phyloP scores from a whole-genome alignment of 2,329 filamentous ascomycete species.

The Furcasterigmium sp. region DNA sequence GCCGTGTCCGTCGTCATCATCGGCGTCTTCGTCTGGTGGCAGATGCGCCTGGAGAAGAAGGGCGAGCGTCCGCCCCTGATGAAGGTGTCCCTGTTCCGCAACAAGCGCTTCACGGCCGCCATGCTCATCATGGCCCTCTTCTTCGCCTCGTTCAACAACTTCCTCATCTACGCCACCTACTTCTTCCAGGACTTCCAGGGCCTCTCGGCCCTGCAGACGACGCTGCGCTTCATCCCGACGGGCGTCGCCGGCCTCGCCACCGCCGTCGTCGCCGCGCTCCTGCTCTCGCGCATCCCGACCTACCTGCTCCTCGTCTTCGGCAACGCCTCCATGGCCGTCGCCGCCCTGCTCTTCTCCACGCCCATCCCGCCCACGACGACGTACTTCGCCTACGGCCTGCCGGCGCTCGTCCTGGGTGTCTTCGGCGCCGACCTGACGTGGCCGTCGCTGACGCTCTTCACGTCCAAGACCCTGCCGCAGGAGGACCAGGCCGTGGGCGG shows the following conservation, averaged over 20 bases:
- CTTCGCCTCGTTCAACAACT: slow-evolving; percentile 65
- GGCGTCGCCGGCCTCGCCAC: slow-evolving; percentile 56
- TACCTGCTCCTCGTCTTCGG: slow-evolving; percentile 54
- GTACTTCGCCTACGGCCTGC: slow-evolving; percentile 64
- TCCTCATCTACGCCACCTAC: slow-evolving; percentile 62
- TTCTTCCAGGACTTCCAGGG: slow-evolving; percentile 65
- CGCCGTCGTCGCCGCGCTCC: slow-evolving; percentile 47
- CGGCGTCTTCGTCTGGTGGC: slow-evolving; percentile 54
- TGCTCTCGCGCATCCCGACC: slow-evolving; percentile 54
- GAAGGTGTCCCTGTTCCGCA: slow-evolving; percentile 60
- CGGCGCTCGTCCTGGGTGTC: slow-evolving; percentile 60
- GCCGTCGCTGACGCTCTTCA: slow-evolving; percentile 61
- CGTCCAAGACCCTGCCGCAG: slow-evolving; percentile 53
- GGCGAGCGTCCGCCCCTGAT: slow-evolving; percentile 52
- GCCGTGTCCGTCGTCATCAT: slow-evolving; percentile 53
- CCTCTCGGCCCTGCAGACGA: slow-evolving; percentile 58
- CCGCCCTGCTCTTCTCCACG: slow-evolving; percentile 57
- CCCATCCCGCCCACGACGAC: slow-evolving; percentile 55
- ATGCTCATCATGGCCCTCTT: slow-evolving; percentile 63
- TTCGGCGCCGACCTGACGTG: slow-evolving; percentile 63
- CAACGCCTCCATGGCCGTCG: slow-evolving; percentile 47
- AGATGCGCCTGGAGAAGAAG: slow-evolving; percentile 52
- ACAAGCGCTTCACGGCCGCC: slow-evolving; percentile 53
- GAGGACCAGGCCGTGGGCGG: slow-evolving; percentile 65
- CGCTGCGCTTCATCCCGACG: slow-evolving; percentile 62